phyloP scores from a whole-genome alignment of 1,139 yeast species.

The Tardiomyces blankii region DNA sequence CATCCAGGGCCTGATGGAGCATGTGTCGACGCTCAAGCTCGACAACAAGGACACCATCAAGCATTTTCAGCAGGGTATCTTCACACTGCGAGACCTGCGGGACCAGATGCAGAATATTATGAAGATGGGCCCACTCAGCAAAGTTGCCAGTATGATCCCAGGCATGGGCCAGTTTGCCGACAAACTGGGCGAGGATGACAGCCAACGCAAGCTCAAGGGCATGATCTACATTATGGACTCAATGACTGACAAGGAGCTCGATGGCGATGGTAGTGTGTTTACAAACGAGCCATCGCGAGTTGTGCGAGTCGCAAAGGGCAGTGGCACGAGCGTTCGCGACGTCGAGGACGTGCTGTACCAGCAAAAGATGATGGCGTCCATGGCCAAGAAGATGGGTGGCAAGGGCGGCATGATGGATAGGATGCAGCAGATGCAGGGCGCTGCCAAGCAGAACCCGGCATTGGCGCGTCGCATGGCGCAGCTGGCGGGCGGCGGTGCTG shows the following conservation, averaged over 20 bases:
- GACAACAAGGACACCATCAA: conserved; percentile 84
- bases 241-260: conserved; percentile 87
- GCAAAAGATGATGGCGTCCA: conserved; percentile 88
- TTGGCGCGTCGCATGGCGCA: conserved; percentile 28
- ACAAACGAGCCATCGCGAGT: conserved; percentile 75
- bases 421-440: conserved; percentile 27
- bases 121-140: conserved; percentile 93
- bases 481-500: conserved; percentile 15
- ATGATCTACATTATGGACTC: conserved; percentile 94
- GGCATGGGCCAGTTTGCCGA: conserved; percentile 75
- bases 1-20: conserved; percentile 87
- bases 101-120: conserved; percentile 91
- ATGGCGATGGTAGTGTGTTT: conserved; percentile 79
- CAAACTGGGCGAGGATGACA: conserved; percentile 78
- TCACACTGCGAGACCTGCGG: conserved; percentile 83
- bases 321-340: conserved; percentile 87
- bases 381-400: conserved; percentile 67
- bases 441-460: conserved; percentile 23
- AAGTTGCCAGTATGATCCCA: conserved; percentile 93
- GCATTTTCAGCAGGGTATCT: conserved; percentile 89
- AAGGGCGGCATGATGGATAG: conserved; percentile 33
- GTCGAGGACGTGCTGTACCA: conserved; percentile 90
- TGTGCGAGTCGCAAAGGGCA: conserved; percentile 88
- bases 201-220: conserved; percentile 66
- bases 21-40: conserved; percentile 75